Conservation (phyloP, 208 protist genomes). For the Blastocrithidia nonstop region DNA sequence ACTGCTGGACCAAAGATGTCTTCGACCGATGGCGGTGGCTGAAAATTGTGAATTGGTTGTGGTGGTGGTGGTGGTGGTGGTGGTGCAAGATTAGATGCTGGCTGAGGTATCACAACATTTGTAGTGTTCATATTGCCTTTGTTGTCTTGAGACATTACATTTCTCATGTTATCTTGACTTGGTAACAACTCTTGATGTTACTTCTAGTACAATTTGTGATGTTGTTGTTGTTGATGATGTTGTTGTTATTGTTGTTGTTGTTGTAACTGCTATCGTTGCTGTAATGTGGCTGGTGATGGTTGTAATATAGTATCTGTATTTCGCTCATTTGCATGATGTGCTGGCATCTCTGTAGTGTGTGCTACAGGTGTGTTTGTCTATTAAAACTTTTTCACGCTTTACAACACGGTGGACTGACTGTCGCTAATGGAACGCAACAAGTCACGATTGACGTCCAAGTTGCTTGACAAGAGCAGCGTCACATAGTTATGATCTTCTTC, state of each 20-base stretch:
- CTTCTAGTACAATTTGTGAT: not conserved
- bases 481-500: slow-evolving; percentile 35
- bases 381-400: slow-evolving; percentile 9
- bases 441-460: slow-evolving; percentile 37
- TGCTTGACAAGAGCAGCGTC: slow-evolving; percentile 39
- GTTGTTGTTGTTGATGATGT: not conserved
- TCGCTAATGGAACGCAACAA: slow-evolving; percentile 26
- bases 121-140: no score
- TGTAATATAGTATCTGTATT: no score
- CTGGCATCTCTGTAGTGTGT: no score
- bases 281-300: no score
- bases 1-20: slow-evolving; percentile 11
- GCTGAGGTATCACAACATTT: no score
- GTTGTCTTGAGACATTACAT: no score
- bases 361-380: not conserved
- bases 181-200: no score
- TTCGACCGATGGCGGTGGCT: slow-evolving; percentile 4
- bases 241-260: no score
- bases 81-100: slow-evolving; percentile 1
- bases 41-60: not conserved
- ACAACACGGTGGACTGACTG: slow-evolving; percentile 36
- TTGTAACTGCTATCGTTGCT: no score
- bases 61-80: not conserved
- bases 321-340: no score
- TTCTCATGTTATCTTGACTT: no score